Base-by-base conservation (phyloP, 2,329 filamentous ascomycete genomes). In the Colletotrichum cereale region DNA sequence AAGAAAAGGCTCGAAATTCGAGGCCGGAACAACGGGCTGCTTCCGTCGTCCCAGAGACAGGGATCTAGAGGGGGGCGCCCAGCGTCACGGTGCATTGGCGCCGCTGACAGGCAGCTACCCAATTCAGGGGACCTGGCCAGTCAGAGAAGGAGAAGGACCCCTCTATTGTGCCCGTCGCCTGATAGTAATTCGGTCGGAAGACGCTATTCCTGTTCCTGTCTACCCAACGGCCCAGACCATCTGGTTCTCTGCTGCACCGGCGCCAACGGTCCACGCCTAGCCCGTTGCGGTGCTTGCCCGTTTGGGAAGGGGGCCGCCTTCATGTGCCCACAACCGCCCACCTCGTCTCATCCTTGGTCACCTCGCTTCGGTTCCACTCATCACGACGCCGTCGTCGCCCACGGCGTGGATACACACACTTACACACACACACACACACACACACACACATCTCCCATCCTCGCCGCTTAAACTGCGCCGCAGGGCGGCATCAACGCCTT, bases 151-250 rank as follows among this genome's bases (percentile, higher is more conserved):
- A 6, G 14, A 16, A 3, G 14, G 31, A 53, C 67, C 67, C 62
- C 55, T 47, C 55, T 66, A 61, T 48, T 68, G 31, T 44, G 62
- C 47, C 29, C 26, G 53, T 52, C 66, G 66, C 12, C 53, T 44
- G 31, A 8, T 34, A 34, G 31, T 47, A n/a, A 31, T 31, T n/a
- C 44, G 29, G 2, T 7, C n/a, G 12, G 12, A 5, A 10, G 34
- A 7, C 53, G 53, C 68, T 71, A 68, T 31, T 24, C 68, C 68
- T 68, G 58, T 68, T 71, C 58, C 65, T 68, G 52, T 53, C 18
- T 36, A 29, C 47, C 50, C 53, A 71, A n/a, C 47, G 50, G 50
- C 21, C 38, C 42, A 63, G 57, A 29, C 16, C 11, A 24, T 52
- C 34, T 21, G n/a, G n/a, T 53, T 7, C 31, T 34, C 14, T 24